A percentile compares a stretch with the other conserved stretches of the same genome.
These are phyloP conservation scores for Debaryomycetaceae sp. DNA, from an alignment of 1,139 yeast genomes.

Conservation along the genomic window DNA sequence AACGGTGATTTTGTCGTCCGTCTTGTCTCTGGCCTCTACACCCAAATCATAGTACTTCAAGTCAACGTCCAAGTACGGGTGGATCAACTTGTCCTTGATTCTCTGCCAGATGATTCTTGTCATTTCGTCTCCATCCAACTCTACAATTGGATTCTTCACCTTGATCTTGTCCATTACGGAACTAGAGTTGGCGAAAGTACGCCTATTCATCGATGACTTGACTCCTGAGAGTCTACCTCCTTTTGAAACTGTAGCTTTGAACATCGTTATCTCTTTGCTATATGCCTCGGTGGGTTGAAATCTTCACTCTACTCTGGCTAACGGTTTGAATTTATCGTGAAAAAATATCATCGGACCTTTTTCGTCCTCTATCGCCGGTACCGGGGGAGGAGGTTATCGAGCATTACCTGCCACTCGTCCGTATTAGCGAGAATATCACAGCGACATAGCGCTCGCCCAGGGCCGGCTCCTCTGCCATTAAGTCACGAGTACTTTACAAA, in stretches of 20 bases:
- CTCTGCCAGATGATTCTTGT: constrained; percentile 80
- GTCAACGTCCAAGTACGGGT: constrained; percentile 70
- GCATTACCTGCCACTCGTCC: no score
- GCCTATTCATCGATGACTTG: constrained; percentile 6
- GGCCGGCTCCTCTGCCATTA: no score
- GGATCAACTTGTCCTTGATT: constrained; percentile 65
- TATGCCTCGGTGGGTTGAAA: neutral
- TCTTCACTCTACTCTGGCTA: neutral
- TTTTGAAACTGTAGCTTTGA: constrained; percentile 11
- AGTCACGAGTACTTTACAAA: no score
- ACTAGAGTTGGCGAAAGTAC: constrained; percentile 20
- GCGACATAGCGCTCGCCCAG: no score
- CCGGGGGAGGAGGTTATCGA: neutral
- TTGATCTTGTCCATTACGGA: constrained; percentile 50
- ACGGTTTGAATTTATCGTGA: neutral
- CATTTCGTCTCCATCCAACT: constrained; percentile 85
- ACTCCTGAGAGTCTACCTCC: constrained; percentile 8
- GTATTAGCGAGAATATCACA: no score
- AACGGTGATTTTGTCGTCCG: constrained; percentile 67
- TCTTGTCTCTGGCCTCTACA: constrained; percentile 65
- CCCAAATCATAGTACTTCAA: constrained; percentile 75
- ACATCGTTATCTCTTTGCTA: constrained; percentile 7
- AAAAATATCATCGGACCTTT: neutral
- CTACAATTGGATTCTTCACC: constrained; percentile 72
- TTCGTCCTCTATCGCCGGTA: neutral